Conservation (phyloP, 2,329 filamentous ascomycete genomes). For the Zymoseptoria tritici region DNA sequence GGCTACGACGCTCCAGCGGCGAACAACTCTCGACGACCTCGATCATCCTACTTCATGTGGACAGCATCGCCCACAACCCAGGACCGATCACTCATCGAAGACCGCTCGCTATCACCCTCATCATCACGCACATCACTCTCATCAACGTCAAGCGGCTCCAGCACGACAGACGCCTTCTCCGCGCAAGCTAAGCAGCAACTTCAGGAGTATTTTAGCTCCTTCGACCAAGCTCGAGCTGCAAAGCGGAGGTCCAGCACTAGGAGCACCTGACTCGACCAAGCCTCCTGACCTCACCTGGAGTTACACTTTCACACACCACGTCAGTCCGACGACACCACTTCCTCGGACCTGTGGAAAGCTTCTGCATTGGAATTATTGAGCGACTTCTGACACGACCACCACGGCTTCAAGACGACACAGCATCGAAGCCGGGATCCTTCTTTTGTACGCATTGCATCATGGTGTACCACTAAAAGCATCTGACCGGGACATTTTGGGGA, state of each 20-base stretch:
- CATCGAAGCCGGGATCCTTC: conserved; percentile 6
- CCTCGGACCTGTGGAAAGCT: neutral
- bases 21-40: conserved; percentile 10
- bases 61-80: conserved; percentile 2
- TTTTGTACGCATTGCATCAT: conserved; percentile 1
- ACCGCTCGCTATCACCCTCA: conserved; percentile 48
- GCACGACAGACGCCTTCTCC: conserved; percentile 47
- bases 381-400: conserved; percentile 1
- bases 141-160: conserved; percentile 49
- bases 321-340: conserved; percentile 1
- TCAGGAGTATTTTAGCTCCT: conserved; percentile 78
- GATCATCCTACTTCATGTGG: conserved; percentile 19
- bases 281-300: conserved; percentile 6
- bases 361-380: neutral
- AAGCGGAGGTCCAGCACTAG: conserved; percentile 35
- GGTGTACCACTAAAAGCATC: conserved; percentile 22
- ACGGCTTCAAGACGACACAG: conserved; percentile 9
- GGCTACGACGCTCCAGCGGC: conserved; percentile 8
- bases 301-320: neutral
- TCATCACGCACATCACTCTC: conserved; percentile 79
- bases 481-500: conserved; percentile 2
- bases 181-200: conserved; percentile 73
- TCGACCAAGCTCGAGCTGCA: conserved; percentile 69
- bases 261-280: neutral
- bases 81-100: conserved; percentile 4